These are phyloP conservation scores for Dactylonectria estremocensis DNA, from an alignment of 2,329 filamentous ascomycete genomes.

Conservation along the genomic window DNA sequence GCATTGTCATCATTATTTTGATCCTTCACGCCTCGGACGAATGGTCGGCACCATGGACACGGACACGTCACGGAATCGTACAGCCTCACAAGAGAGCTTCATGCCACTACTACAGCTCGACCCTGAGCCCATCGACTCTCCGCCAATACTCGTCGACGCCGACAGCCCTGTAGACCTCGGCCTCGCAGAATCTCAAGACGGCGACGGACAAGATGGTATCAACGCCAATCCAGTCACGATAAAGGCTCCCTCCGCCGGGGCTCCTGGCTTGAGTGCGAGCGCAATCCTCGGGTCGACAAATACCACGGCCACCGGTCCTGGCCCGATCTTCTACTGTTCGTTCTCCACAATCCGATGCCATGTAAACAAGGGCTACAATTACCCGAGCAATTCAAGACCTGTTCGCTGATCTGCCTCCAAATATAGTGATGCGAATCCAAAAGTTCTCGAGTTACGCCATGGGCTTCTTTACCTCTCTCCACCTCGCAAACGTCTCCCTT, in stretches of 20 bases:
- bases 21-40: slow-evolving; percentile 20
- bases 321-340: slow-evolving; percentile 83
- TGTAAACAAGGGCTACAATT: slow-evolving; percentile 1
- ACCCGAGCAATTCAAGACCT: background rate
- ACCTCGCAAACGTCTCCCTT: slow-evolving; percentile 85
- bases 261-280: slow-evolving; percentile 71
- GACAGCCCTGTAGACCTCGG: slow-evolving; percentile 61
- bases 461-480: slow-evolving; percentile 81
- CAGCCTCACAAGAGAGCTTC: slow-evolving; percentile 54
- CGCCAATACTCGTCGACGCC: slow-evolving; percentile 61
- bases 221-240: slow-evolving; percentile 51
- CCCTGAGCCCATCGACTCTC: slow-evolving; percentile 80
- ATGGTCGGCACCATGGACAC: slow-evolving; percentile 40
- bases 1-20: slow-evolving; percentile 1
- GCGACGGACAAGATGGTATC: slow-evolving; percentile 51
- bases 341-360: slow-evolving; percentile 30
- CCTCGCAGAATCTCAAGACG: slow-evolving; percentile 32
- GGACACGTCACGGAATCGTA: slow-evolving; percentile 40
- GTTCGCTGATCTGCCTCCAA: slow-evolving; percentile 19
- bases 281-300: slow-evolving; percentile 35
- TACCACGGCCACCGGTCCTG: slow-evolving; percentile 64
- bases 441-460: slow-evolving; percentile 92
- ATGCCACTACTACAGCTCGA: slow-evolving; percentile 84
- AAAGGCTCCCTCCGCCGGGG: slow-evolving; percentile 61
- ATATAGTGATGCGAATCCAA: slow-evolving; percentile 74